Percentiles rank a stretch among this genome's conserved stretches.
Evolutionary conservation across 495 filamentous ascomycete genomes (phyloP).

Genomic region (Aspergillus avenaceus): DNA sequence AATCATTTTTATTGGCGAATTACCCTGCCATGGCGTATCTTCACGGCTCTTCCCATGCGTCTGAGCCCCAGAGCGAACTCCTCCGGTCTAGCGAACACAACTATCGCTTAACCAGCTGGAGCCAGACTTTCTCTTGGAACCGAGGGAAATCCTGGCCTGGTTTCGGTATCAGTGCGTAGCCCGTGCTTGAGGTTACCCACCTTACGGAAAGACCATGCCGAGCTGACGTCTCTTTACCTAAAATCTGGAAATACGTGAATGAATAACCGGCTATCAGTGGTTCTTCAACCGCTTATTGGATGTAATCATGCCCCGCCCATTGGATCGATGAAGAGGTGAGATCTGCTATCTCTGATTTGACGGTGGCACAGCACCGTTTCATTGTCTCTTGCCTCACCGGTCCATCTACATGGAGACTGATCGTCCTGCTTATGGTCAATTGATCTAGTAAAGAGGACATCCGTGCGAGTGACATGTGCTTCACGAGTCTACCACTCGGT

Average conservation of each 20-base stretch:
- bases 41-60: slow-evolving; percentile 6
- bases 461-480: slow-evolving; percentile 11
- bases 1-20: slow-evolving; percentile 11
- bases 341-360: background rate
- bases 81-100: background rate
- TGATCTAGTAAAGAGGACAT: slow-evolving; percentile 4
- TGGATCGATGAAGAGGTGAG: background rate
- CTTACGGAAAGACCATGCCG: background rate
- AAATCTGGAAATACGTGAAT: slow-evolving; percentile 1
- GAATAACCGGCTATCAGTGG: slow-evolving; percentile 3
- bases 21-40: background rate
- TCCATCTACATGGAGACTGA: slow-evolving; percentile 9
- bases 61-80: slow-evolving; percentile 11
- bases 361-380: slow-evolving; percentile 1
- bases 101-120: background rate
- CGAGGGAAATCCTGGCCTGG: background rate
- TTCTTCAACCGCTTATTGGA: background rate
- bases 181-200: background rate
- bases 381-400: slow-evolving; percentile 10
- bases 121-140: background rate
- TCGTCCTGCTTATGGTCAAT: background rate
- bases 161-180: background rate
- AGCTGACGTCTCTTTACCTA: slow-evolving; percentile 8
- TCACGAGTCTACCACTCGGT: slow-evolving; percentile 6
- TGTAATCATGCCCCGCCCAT: background rate